phyloP scores from a whole-genome alignment of 257 asterid genomes.

The Plantago elongata region DNA sequence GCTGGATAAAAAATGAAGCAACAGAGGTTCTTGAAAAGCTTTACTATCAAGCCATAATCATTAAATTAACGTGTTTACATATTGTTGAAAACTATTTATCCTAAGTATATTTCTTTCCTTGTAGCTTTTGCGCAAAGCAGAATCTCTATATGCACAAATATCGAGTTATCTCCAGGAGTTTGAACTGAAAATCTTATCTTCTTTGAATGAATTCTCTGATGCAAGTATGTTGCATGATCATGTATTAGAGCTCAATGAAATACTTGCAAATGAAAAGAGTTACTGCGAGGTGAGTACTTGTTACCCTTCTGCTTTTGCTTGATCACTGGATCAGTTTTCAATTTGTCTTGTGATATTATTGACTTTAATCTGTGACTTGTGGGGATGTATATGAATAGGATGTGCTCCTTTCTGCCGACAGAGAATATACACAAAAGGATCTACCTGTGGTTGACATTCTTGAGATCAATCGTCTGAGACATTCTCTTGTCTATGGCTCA shows the following conservation, averaged over 20 bases:
- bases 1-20: constrained; percentile 68
- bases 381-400: constrained; percentile 34
- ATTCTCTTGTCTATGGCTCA: constrained; percentile 61
- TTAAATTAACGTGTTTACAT: neutral
- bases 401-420: constrained; percentile 40
- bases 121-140: constrained; percentile 69
- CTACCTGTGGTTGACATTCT: constrained; percentile 55
- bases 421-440: constrained; percentile 24
- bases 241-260: constrained; percentile 47
- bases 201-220: constrained; percentile 44
- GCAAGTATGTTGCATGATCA: constrained; percentile 44
- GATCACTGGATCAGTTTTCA: constrained; percentile 1
- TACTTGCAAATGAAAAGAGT: constrained; percentile 47
- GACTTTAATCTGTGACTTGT: constrained; percentile 2
- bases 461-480: constrained; percentile 69
- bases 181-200: constrained; percentile 42
- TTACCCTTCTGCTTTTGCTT: constrained; percentile 4
- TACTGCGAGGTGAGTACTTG: constrained; percentile 50
- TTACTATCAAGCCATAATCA: neutral
- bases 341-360: neutral
- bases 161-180: constrained; percentile 48
- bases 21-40: constrained; percentile 46
- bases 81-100: neutral
- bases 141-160: constrained; percentile 57
- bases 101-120: constrained; percentile 19